phyloP scores from a whole-genome alignment of 345 rosid species.

The Citrus medica region DNA sequence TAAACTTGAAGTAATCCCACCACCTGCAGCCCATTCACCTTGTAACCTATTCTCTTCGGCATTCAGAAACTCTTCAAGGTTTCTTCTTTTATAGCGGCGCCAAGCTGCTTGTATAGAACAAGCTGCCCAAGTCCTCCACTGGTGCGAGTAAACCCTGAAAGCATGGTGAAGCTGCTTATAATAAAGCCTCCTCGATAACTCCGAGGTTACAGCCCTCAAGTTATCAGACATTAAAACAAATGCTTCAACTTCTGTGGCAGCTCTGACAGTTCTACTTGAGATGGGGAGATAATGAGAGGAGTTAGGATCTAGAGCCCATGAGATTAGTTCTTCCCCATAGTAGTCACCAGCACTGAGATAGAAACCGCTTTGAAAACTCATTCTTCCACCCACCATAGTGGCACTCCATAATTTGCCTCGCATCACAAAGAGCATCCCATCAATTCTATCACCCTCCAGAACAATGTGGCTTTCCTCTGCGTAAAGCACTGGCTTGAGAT shows the following conservation, averaged over 20 bases:
- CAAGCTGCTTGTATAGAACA: conserved; percentile 88
- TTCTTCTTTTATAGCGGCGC: conserved; percentile 70
- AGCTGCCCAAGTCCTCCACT: conserved; percentile 97
- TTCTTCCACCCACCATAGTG: conserved; percentile 83
- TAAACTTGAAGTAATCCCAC: conserved; percentile 67
- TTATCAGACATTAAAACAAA: conserved; percentile 77
- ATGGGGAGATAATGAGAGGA: conserved; percentile 74
- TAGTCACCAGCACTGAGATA: conserved; percentile 80
- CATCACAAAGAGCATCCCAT: conserved; percentile 91
- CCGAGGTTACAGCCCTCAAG: conserved; percentile 79
- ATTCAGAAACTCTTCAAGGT: conserved; percentile 56
- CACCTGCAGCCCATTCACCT: conserved; percentile 61
- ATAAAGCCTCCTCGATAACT: conserved; percentile 64
- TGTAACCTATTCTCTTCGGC: conserved; percentile 74
- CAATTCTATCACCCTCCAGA: conserved; percentile 87
- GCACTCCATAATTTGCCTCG: conserved; percentile 73
- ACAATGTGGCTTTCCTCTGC: conserved; percentile 80
- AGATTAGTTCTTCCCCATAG: conserved; percentile 89
- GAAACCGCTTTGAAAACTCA: conserved; percentile 69
- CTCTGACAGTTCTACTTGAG: conserved; percentile 75
- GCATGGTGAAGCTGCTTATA: conserved; percentile 83
- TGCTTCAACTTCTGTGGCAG: conserved; percentile 82
- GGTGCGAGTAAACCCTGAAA: conserved; percentile 77
- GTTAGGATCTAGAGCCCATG: conserved; percentile 91
- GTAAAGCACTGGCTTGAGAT: conserved; percentile 76